Evolutionary conservation across 1,139 yeast genomes (phyloP).

Genomic region (Arxiozyma heterogenica): DNA sequence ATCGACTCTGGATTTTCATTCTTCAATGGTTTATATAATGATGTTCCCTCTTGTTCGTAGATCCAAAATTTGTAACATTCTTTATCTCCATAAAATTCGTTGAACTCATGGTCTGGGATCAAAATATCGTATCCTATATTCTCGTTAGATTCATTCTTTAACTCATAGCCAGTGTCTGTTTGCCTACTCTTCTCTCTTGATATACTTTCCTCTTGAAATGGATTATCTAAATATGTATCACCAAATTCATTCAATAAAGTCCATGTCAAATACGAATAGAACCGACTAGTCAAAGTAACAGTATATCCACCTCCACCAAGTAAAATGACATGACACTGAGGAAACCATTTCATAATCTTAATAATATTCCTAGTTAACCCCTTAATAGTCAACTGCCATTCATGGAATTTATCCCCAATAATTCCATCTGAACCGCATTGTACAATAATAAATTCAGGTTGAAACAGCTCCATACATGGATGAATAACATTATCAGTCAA

Average conservation of each 20-base stretch:
- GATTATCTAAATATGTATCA: neutral
- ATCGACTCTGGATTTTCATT: conserved; percentile 16
- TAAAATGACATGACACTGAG: conserved; percentile 35
- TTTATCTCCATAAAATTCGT: conserved; percentile 36
- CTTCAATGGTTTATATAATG: conserved; percentile 12
- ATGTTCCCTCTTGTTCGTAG: conserved; percentile 26
- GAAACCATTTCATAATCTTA: conserved; percentile 29
- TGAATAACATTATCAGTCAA: conserved; percentile 37
- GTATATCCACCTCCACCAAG: conserved; percentile 80
- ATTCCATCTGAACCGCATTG: conserved; percentile 73
- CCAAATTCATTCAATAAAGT: conserved; percentile 19
- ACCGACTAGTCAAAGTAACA: conserved; percentile 51
- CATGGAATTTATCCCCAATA: conserved; percentile 45
- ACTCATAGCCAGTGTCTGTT: neutral
- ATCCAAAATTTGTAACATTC: conserved; percentile 48
- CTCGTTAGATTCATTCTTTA: neutral
- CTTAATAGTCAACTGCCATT: conserved; percentile 58
- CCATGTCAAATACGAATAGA: conserved; percentile 53
- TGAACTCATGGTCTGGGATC: conserved; percentile 45
- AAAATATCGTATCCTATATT: conserved; percentile 27
- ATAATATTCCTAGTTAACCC: conserved; percentile 40
- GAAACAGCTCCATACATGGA: conserved; percentile 35
- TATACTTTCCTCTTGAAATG: neutral
- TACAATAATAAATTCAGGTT: conserved; percentile 49
- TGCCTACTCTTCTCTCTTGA: neutral